A percentile compares a stretch with the other conserved stretches of the same genome.
Conservation (phyloP, 371 early-diverging fungal genomes). For the Entomophthora muscae region DNA sequence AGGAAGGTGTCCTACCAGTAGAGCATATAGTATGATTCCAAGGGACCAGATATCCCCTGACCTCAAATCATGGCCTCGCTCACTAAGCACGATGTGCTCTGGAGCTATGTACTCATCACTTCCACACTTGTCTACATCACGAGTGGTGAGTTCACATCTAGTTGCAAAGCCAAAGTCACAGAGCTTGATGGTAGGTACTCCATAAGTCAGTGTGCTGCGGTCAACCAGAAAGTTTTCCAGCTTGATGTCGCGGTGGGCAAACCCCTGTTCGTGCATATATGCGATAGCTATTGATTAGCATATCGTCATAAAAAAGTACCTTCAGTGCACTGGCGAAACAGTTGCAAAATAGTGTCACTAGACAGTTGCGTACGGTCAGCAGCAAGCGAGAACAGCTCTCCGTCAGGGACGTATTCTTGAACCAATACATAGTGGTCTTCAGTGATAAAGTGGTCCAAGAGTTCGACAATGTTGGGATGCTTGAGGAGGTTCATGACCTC, state of each 20-base stretch:
- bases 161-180: constrained; percentile 54
- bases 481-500: constrained; percentile 16
- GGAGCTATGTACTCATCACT: constrained; percentile 76
- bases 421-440: constrained; percentile 37
- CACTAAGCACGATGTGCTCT: constrained; percentile 38
- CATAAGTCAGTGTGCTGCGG: constrained; percentile 13
- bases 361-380: constrained; percentile 16
- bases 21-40: constrained; percentile 45
- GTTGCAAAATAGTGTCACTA: constrained; percentile 10
- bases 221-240: constrained; percentile 69
- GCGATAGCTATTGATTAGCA: constrained; percentile 27
- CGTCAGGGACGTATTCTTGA: constrained; percentile 40
- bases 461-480: constrained; percentile 45
- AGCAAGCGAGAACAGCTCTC: constrained; percentile 44
- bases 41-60: constrained; percentile 51
- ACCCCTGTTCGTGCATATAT: constrained; percentile 55
- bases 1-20: constrained; percentile 33
- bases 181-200: constrained; percentile 30
- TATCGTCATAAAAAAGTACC: constrained; percentile 13
- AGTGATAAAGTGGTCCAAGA: constrained; percentile 51
- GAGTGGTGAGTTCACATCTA: constrained; percentile 20
- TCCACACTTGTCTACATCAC: constrained; percentile 26
- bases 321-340: constrained; percentile 9
- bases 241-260: constrained; percentile 64
- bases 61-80: constrained; percentile 37